Base-by-base conservation (phyloP, 768 basidiomycete species). In the Trametes cubensis region DNA sequence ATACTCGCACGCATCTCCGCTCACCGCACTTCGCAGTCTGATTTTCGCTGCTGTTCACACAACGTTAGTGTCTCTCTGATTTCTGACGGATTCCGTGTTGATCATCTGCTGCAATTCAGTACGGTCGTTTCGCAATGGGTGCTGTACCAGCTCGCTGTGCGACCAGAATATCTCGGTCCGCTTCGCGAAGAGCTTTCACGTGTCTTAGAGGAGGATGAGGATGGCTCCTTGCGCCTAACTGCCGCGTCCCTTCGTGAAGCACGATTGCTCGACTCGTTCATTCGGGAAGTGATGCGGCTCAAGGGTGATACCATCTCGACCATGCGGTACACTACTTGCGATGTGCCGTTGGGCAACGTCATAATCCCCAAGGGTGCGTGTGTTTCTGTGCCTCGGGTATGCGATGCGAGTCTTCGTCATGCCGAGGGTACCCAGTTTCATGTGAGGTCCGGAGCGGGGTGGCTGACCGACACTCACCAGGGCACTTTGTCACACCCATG, bases 41-140 rank as follows among this genome's bases (percentile, higher is more conserved):
- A 74, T 76, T 42, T 75, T 76, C 60, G 75, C 74, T 4, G 73
- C 75, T 4, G 74, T 77, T 5, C 75, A 77, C 55, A 74, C 74
- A 54, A 75, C 75, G 72, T 74, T 44, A 34, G 71, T 70, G 44
- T 6, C 45, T 39, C 38, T 39, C 2, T 39, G 1, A 25, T 39
- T 10, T 25, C 23, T 15, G 45, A 23, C 49, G 20, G 6, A 17
- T 41, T 2, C 14, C 1, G 17, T 39, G 14, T 39, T 45, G n/a
- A 40, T 60, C 45, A 30, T 2, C 41, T 15, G 15, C 47, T 41
- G 26, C 20, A 5, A 11, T 49, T 6, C 62, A 75, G 73, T 2
- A 72, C 74, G 8, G 69, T 72, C 45, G 74, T 76, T 4, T 70
- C 70, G 7, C 73, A 75, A 18, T 77, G 74, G 74, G 71, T 75